phyloP scores from a whole-genome alignment of 2,329 filamentous ascomycete genomes.

The Blumeriella jaapii region DNA sequence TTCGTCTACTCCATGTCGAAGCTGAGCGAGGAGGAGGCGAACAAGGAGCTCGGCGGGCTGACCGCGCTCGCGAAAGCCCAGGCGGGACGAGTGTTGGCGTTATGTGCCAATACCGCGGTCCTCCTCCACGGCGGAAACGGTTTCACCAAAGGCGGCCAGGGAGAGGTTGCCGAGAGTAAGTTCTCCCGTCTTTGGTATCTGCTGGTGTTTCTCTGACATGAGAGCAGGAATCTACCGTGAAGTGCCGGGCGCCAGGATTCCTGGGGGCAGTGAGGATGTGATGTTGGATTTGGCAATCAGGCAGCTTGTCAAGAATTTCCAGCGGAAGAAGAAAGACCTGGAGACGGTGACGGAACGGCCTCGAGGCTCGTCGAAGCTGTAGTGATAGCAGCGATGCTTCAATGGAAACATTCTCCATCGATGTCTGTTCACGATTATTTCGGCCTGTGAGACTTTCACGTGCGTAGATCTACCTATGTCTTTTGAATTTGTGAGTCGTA shows the following conservation, averaged over 20 bases:
- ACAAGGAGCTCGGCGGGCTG: constrained; percentile 55
- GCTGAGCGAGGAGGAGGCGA: constrained; percentile 46
- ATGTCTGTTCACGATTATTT: no score
- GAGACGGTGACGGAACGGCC: constrained; percentile 26
- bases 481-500: no score
- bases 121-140: constrained; percentile 66
- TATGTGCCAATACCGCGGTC: constrained; percentile 58
- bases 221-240: constrained; percentile 47
- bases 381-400: no score
- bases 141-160: constrained; percentile 57
- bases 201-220: constrained; percentile 1
- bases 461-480: no score
- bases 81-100: constrained; percentile 57
- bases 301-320: constrained; percentile 60
- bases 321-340: constrained; percentile 42
- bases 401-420: no score
- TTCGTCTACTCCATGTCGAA: constrained; percentile 58
- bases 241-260: constrained; percentile 49
- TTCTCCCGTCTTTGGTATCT: constrained; percentile 17
- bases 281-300: constrained; percentile 58
- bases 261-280: constrained; percentile 63
- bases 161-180: constrained; percentile 58
- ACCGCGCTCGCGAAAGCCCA: constrained; percentile 65
- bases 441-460: no score
- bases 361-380: constrained; percentile 33